Conservation (phyloP, 345 rosid genomes). For the Dipteronia dyeriana region DNA sequence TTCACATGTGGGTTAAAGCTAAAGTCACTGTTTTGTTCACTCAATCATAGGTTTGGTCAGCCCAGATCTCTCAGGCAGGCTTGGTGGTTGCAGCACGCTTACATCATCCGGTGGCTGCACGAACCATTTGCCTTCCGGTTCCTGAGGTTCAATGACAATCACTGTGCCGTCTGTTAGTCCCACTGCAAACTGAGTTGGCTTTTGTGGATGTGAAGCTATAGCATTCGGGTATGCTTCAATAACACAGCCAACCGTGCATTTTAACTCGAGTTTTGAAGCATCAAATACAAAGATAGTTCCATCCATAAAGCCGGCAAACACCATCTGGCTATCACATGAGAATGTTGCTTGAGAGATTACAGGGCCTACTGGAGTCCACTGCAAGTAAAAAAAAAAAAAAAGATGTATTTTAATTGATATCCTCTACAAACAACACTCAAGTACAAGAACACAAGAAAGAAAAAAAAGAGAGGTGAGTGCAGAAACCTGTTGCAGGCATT, state of each 20-base stretch:
- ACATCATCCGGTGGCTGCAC: constrained; percentile 4
- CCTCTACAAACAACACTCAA: not conserved
- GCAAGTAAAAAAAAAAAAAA: constrained; percentile 9
- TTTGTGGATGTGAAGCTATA: constrained; percentile 42
- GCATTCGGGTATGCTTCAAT: constrained; percentile 23
- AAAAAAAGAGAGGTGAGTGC: not conserved
- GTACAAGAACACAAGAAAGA: not conserved
- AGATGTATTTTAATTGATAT: not conserved
- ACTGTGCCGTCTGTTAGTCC: constrained; percentile 43
- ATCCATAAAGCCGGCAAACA: constrained; percentile 40
- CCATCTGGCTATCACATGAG: constrained; percentile 41
- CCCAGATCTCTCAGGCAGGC: not conserved
- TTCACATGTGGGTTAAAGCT: not conserved
- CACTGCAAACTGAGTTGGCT: constrained; percentile 44
- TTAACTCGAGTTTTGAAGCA: constrained; percentile 30
- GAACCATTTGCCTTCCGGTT: constrained; percentile 28
- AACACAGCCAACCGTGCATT: not conserved
- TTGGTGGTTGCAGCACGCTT: not conserved
- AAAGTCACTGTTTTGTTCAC: not conserved
- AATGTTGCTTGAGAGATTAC: constrained; percentile 42
- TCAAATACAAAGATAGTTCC: constrained; percentile 40
- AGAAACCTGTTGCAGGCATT: constrained; percentile 35
- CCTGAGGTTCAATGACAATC: constrained; percentile 38
- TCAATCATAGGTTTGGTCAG: not conserved
- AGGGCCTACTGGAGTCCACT: constrained; percentile 34